These are phyloP conservation scores for Paraconiothyrium sp. DNA, from an alignment of 2,329 filamentous ascomycete genomes.

Conservation along the genomic window DNA sequence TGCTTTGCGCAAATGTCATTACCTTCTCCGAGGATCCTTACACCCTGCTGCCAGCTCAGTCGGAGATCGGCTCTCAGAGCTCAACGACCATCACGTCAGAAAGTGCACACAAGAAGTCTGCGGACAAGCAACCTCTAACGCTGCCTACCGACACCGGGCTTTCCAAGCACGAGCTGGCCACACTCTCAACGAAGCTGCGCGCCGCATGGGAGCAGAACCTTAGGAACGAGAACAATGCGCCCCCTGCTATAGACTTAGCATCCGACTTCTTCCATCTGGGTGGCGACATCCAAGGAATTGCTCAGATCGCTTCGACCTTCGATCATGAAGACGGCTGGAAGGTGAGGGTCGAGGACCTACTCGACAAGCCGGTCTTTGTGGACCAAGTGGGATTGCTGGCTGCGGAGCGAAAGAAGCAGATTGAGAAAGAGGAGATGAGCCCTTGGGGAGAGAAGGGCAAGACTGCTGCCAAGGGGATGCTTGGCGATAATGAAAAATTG, in stretches of 20 bases:
- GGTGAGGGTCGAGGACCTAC: slow-evolving; percentile 43
- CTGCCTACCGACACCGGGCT: slow-evolving; percentile 41
- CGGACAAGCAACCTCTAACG: slow-evolving; percentile 34
- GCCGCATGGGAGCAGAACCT: slow-evolving; percentile 44
- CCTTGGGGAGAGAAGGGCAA: slow-evolving; percentile 45
- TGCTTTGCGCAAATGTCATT: slow-evolving; percentile 39
- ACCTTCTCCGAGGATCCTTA: slow-evolving; percentile 41
- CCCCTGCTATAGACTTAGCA: slow-evolving; percentile 30
- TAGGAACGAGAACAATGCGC: slow-evolving; percentile 34
- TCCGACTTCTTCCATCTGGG: slow-evolving; percentile 48
- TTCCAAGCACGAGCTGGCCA: slow-evolving; percentile 33
- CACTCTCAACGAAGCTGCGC: slow-evolving; percentile 36
- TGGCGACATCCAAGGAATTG: slow-evolving; percentile 46
- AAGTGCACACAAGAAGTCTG: slow-evolving; percentile 33
- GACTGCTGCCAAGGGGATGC: slow-evolving; percentile 19
- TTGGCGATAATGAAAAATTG: slow-evolving; percentile 13
- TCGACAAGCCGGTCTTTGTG: slow-evolving; percentile 41
- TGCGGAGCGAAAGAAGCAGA: slow-evolving; percentile 36
- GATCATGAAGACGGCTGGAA: slow-evolving; percentile 35
- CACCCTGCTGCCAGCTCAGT: slow-evolving; percentile 36
- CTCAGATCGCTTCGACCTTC: slow-evolving; percentile 42
- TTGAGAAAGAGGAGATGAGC: slow-evolving; percentile 37
- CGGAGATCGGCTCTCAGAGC: slow-evolving; percentile 36
- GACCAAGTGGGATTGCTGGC: slow-evolving; percentile 42
- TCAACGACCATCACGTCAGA: slow-evolving; percentile 36